Conservation (phyloP, 345 rosid genomes). For the Rhodamnia argentea region DNA sequence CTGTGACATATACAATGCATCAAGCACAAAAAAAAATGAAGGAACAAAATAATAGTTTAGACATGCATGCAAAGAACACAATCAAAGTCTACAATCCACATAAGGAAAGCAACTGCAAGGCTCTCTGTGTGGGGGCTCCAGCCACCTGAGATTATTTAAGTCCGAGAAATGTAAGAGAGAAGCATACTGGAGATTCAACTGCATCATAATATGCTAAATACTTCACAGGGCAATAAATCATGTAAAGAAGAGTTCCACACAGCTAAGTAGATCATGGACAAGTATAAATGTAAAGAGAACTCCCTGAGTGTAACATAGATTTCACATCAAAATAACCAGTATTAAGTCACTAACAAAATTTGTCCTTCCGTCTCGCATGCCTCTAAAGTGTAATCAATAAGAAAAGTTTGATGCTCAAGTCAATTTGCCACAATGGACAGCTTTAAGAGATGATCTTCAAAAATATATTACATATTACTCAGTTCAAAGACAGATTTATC, state of each 20-base stretch:
- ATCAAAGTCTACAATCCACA: not conserved
- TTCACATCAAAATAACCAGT: not conserved
- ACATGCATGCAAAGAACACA: not conserved
- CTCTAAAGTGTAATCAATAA: not conserved
- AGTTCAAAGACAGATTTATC: not conserved
- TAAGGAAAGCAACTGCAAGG: not conserved
- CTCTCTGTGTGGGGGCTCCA: not conserved
- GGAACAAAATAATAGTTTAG: not conserved
- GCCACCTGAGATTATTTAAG: not conserved
- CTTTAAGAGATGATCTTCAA: not conserved
- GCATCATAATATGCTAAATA: not conserved
- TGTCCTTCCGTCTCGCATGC: not conserved
- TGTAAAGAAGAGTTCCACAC: not conserved
- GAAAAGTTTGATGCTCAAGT: not conserved
- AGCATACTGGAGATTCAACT: not conserved
- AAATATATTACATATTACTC: not conserved
- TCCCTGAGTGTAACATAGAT: not conserved
- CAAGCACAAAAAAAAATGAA: not conserved
- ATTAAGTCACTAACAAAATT: not conserved
- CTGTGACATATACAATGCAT: conserved; percentile 22
- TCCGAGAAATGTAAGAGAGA: not conserved
- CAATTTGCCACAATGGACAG: not conserved
- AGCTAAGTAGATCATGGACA: not conserved
- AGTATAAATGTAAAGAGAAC: not conserved
- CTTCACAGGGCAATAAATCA: not conserved